Percentiles rank a stretch among this genome's conserved stretches.
Conservation (phyloP, 75 land plant genomes). For the Pinus albicaulis region DNA sequence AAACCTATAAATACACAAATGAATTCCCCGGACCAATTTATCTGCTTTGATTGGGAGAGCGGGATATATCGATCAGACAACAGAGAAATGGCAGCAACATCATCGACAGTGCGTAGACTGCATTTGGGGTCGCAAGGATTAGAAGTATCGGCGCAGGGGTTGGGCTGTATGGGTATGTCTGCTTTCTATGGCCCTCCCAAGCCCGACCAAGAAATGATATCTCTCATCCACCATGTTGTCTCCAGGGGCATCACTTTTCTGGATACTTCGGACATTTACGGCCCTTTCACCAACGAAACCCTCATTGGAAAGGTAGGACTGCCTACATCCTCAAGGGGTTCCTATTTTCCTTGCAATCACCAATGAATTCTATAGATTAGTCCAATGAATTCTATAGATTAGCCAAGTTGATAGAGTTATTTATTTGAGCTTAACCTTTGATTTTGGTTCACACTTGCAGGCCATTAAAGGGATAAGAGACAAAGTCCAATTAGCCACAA, state of each 20-base stretch:
- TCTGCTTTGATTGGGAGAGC: too few species aligned
- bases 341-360: too few species aligned
- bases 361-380: too few species aligned
- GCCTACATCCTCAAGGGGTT: too few species aligned
- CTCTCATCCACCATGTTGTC: slow-evolving; percentile 59
- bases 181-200: slow-evolving; percentile 54
- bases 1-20: too few species aligned
- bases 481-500: slow-evolving; percentile 56
- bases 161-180: slow-evolving; percentile 79
- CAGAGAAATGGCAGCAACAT: too few species aligned
- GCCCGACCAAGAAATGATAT: slow-evolving; percentile 54
- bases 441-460: slow-evolving; percentile 10
- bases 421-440: too few species aligned
- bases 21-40: too few species aligned
- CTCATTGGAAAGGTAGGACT: slow-evolving; percentile 54
- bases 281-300: slow-evolving; percentile 62
- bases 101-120: too few species aligned
- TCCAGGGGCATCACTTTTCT: slow-evolving; percentile 51
- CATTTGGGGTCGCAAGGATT: not conserved
- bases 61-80: too few species aligned
- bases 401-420: too few species aligned
- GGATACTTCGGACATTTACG: slow-evolving; percentile 71
- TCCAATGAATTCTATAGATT: too few species aligned
- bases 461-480: slow-evolving; percentile 50
- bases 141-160: slow-evolving; percentile 53